phyloP scores from a whole-genome alignment of 1,284 basidiomycete genomes.

The Naganishia sp. region DNA sequence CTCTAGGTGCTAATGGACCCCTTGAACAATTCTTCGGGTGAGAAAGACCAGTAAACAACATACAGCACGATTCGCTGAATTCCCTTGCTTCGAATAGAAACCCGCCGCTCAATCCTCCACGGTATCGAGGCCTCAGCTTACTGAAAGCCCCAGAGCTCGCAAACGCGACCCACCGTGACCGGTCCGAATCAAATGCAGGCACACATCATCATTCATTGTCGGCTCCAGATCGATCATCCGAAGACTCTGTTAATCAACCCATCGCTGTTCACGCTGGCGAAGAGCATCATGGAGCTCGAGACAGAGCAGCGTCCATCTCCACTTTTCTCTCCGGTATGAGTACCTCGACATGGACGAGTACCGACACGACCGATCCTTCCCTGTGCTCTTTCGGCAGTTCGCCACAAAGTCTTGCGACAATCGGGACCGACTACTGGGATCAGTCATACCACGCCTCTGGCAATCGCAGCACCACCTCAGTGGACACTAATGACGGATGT shows the following conservation, averaged over 20 bases:
- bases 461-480: neutral
- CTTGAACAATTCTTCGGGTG: conserved; percentile 50
- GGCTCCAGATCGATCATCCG: conserved; percentile 17
- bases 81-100: neutral
- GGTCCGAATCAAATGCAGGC: neutral
- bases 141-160: conserved; percentile 41
- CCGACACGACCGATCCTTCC: conserved; percentile 15
- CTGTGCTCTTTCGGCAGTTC: conserved; percentile 22
- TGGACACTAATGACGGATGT: conserved; percentile 9
- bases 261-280: neutral
- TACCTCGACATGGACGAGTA: conserved; percentile 18
- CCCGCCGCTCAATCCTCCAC: conserved; percentile 50
- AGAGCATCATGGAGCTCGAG: conserved; percentile 1
- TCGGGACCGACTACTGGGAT: conserved; percentile 16
- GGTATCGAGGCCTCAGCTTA: conserved; percentile 50
- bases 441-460: neutral
- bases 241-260: neutral
- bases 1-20: conserved; percentile 49
- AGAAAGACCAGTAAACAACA: conserved; percentile 7
- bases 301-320: conserved; percentile 23
- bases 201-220: neutral
- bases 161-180: conserved; percentile 41
- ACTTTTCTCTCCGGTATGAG: conserved; percentile 17
- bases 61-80: neutral
- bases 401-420: conserved; percentile 15